Evolutionary conservation across 805 yeast species (phyloP), one percentile per base, ranked within the genome.

Genomic region (Ogataea wickerhamii): DNA sequence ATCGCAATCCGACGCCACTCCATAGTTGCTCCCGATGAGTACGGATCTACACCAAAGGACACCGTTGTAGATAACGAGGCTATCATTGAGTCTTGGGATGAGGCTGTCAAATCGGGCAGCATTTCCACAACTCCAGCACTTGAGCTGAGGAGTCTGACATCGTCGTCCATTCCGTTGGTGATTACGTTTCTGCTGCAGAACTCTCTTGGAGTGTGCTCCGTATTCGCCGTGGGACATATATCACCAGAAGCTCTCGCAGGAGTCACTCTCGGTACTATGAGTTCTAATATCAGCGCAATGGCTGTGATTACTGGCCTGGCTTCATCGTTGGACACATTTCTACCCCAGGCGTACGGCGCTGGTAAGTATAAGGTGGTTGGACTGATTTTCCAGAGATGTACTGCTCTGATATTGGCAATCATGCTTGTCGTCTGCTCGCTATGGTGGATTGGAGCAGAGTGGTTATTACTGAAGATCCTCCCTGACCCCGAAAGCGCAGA

Each of bases 331-430:
- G 91, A 83, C 52, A 84, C 91, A 0, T 67, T 84, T 24, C 77
- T 89, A 56, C 83, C 89, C 2, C 91, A 84, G 58, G 82, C 89
- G 1, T 82, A 68, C 53, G 91, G 93, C 16, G 74, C 86, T 20
- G 71, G 72, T 36, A 82, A 82, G 48, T 74, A 66, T 54, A 73
- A 72, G 46, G 52, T 72, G 41, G 91, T 84, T 16, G 93, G 93
- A 0, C 60, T 82, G 16, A 76, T 82, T 40, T 76, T 80, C 48
- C 73, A 80, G 49, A 67, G 87, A 52, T 84, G 91, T 63, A 74
- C 79, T 6, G 69, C 76, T 33, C 68, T 84, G 22, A 62, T 74
- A 29, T 58, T 73, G 40, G 45, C 71, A n/a, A 51, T 73, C 21
- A 73, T 69, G 57, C 45, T 78, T 18, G 80, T 87, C 7, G 69